Conservation (phyloP, 345 rosid species). For the Gossypium rotundifolium region DNA sequence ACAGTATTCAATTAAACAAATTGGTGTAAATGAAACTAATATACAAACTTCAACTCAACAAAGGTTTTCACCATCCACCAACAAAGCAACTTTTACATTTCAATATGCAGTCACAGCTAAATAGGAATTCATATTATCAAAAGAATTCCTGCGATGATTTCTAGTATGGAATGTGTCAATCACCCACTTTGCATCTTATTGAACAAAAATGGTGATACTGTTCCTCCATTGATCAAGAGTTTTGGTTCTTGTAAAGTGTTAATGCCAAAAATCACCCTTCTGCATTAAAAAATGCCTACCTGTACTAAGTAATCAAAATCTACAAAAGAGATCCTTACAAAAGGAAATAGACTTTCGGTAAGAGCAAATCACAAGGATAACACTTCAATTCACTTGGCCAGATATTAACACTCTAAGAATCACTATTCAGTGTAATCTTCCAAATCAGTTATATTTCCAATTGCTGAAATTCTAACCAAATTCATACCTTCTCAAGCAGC, state of each 20-base stretch:
- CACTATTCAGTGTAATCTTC: background rate
- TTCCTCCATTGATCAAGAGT: background rate
- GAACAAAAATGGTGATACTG: background rate
- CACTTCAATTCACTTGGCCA: background rate
- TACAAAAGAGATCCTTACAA: background rate
- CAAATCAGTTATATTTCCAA: background rate
- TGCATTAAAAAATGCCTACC: background rate
- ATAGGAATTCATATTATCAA: background rate
- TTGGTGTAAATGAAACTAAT: background rate
- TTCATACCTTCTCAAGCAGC: background rate
- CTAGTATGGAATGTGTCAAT: background rate
- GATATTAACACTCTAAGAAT: background rate
- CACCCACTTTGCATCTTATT: background rate
- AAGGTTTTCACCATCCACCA: background rate
- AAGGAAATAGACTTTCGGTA: background rate
- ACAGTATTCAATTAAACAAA: slow-evolving; percentile 11
- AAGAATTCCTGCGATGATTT: background rate
- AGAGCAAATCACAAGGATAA: background rate
- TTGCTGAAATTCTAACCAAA: background rate
- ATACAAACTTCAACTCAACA: background rate
- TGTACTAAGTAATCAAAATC: background rate
- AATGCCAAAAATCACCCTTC: background rate
- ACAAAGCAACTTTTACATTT: background rate
- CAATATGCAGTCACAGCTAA: background rate
- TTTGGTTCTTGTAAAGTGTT: background rate